These are phyloP conservation scores for Candida ficus DNA, from an alignment of 805 yeast species.

Conservation along the genomic window DNA sequence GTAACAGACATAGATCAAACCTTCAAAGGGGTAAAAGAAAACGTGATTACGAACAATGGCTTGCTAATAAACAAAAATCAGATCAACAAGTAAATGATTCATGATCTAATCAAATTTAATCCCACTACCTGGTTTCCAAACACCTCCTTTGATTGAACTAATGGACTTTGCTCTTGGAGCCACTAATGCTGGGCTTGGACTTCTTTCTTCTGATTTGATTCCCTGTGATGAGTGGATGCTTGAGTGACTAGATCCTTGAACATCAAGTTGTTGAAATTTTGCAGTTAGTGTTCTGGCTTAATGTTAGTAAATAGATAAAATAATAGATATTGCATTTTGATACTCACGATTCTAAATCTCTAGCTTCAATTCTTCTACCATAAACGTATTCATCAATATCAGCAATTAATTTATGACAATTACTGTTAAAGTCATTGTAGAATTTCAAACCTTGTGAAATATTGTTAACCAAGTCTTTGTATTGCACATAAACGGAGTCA, in stretches of 20 bases:
- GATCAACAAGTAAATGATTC: too few relatives aligned
- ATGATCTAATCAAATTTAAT: constrained; percentile 22
- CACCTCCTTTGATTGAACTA: constrained; percentile 23
- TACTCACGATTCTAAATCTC: constrained; percentile 40
- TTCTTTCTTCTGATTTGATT: too few relatives aligned
- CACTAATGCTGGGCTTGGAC: constrained; percentile 14
- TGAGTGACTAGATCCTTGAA: neutral
- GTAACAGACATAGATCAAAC: constrained; percentile 64
- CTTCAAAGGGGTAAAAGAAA: constrained; percentile 43
- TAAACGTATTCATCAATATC: constrained; percentile 50
- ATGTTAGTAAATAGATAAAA: constrained; percentile 3
- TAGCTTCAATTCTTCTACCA: constrained; percentile 46
- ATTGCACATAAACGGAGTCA: constrained; percentile 25
- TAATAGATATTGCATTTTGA: neutral
- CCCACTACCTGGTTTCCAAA: constrained; percentile 25
- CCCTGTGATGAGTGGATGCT: too few relatives aligned
- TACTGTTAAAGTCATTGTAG: constrained; percentile 54
- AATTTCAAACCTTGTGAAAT: constrained; percentile 66
- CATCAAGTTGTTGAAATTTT: constrained; percentile 27
- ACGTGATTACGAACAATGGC: constrained; percentile 45
- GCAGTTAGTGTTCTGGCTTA: constrained; percentile 15
- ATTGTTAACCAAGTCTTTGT: constrained; percentile 50
- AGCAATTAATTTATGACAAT: constrained; percentile 38
- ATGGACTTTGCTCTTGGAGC: constrained; percentile 21
- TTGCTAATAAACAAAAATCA: constrained; percentile 17